Base-by-base conservation (phyloP, 164 flowering plant genomes). In the Vitis amurensis region DNA sequence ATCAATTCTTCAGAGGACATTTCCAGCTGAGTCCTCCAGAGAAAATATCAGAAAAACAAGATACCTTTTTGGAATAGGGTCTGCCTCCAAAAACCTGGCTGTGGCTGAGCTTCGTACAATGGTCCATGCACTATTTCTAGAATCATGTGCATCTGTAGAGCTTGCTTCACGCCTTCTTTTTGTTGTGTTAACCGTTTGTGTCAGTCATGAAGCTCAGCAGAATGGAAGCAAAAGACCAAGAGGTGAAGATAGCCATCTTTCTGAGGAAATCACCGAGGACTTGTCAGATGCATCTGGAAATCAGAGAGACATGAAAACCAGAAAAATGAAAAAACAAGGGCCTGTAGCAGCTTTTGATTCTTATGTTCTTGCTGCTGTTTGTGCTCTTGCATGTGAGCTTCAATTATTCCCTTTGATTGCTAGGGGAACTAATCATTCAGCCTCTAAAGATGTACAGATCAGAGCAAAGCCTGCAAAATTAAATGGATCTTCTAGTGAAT, bases 331-430 rank as follows among this genome's bases (percentile, higher is more conserved):
- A 69, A 90, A 79, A 76, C 96, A 88, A 75, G 97, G 97, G 59
- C 94, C 98, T 31, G 93, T 94, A 3, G 93, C 94, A 59, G 94
- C 99, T 64, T 92, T 94, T 80, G 99, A 94, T 82, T 94, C 99
- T 31, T 94, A 89, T 82, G 97, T 94, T 59, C 74, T 92, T 47
- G 99, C 97, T 71, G 97, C 99, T 74, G 89, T 94, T 59, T 94
- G 97, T 86, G 99, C 97, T 74, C 84, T 94, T 73, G 82, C 99
- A 3, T 92, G 95, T 79, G 97, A 94, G 72, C 91, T 94, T 68
- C 99, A 94, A 76, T 68, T 94, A 77, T 87, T 88, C 66, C 97
- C 99, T 62, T 80, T 87, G 76, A 70, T 94, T 67, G 82, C 89
- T 17, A 83, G 74, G 71, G 80, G 73, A 52, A 68, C 68, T 55